Evolutionary conservation across 176 grass and related monocot species (phyloP).

Genomic region (Carex scoparia): DNA sequence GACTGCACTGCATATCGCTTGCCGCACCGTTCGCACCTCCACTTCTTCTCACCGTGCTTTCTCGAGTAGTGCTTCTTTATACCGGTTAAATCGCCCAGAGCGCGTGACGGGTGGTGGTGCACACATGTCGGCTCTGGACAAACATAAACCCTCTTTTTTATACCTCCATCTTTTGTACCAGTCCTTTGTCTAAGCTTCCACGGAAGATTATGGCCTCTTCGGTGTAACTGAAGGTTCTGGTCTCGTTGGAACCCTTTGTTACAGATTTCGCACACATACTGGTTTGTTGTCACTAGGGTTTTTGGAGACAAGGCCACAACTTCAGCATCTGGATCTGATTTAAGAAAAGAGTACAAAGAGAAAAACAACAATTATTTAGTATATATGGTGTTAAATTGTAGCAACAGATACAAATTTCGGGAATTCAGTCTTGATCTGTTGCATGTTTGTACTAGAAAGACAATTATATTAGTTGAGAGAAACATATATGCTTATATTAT

Average conservation of each 20-base stretch:
- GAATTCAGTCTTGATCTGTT: background rate
- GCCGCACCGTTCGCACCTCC: constrained; percentile 82
- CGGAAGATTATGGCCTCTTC: constrained; percentile 90
- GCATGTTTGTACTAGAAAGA: background rate
- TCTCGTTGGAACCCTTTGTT: constrained; percentile 94
- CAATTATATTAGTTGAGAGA: background rate
- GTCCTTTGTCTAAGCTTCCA: constrained; percentile 89
- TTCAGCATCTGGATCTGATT: constrained; percentile 77
- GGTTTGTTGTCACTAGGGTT: constrained; percentile 84
- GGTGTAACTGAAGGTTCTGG: constrained; percentile 97
- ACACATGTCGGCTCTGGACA: constrained; percentile 84
- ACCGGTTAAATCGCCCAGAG: constrained; percentile 83
- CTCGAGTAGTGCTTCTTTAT: constrained; percentile 96
- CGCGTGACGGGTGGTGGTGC: constrained; percentile 73
- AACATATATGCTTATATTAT: background rate
- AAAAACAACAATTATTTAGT: background rate
- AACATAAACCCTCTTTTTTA: constrained; percentile 72
- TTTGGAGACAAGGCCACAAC: constrained; percentile 89
- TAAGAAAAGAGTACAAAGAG: background rate
- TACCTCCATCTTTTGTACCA: constrained; percentile 9
- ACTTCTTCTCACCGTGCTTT: constrained; percentile 97
- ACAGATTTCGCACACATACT: constrained; percentile 92
- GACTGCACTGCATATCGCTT: constrained; percentile 94
- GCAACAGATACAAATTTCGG: background rate
- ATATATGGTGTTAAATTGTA: background rate